Evolutionary conservation across 768 basidiomycete genomes (phyloP).

Genomic region (Lactarius quietus): DNA sequence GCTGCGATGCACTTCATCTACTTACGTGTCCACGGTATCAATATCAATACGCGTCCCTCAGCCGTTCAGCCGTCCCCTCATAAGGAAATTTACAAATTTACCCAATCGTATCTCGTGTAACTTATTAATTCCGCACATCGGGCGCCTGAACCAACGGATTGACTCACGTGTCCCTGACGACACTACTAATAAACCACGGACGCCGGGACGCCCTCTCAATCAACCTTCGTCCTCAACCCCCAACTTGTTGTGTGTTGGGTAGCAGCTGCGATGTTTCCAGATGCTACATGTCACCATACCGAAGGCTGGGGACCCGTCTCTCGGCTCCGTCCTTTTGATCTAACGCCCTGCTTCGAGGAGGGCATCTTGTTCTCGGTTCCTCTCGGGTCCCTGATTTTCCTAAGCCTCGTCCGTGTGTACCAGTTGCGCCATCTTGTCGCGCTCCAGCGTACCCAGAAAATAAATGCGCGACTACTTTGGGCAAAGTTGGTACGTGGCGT

Average conservation of each 20-base stretch:
- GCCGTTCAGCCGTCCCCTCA: neutral
- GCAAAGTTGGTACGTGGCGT: conserved; percentile 60
- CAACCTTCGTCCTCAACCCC: neutral
- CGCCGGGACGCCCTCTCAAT: no score
- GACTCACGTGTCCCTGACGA: neutral
- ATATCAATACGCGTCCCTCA: no score
- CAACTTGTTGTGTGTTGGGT: neutral
- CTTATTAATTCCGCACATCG: neutral
- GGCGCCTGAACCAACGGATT: neutral
- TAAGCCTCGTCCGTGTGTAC: conserved; percentile 40
- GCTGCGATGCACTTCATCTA: neutral
- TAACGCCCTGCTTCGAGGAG: conserved; percentile 81
- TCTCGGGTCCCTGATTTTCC: conserved; percentile 44
- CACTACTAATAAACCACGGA: neutral
- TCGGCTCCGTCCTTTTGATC: conserved; percentile 58
- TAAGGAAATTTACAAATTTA: neutral
- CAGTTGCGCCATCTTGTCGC: conserved; percentile 30
- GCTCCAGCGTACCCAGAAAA: conserved; percentile 39
- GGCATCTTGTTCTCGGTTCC: conserved; percentile 57
- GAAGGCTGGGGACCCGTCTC: conserved; percentile 72
- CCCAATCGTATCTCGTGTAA: neutral
- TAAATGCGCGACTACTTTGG: conserved; percentile 48
- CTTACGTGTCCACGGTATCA: neutral
- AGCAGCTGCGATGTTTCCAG: neutral
- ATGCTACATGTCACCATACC: conserved; percentile 43